These are phyloP conservation scores for Fusarium citri DNA, from an alignment of 2,329 filamentous ascomycete species.

Conservation along the genomic window DNA sequence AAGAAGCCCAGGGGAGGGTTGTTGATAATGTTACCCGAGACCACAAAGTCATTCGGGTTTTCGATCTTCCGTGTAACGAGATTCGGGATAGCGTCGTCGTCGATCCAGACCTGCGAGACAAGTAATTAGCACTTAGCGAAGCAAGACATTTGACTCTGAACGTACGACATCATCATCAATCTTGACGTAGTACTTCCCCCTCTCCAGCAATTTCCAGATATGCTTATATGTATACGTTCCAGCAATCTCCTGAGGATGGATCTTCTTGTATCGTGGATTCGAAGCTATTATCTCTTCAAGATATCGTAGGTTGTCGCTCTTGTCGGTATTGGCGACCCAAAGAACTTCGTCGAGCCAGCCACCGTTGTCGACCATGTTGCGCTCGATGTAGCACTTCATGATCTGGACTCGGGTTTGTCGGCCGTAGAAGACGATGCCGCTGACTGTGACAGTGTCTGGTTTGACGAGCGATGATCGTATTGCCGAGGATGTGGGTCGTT, in stretches of 20 bases:
- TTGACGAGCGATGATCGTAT: conserved; percentile 2
- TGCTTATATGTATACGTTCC: conserved; percentile 31
- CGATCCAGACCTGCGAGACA: conserved; percentile 32
- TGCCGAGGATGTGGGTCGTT: not conserved
- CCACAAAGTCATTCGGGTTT: conserved; percentile 28
- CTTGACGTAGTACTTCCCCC: conserved; percentile 40
- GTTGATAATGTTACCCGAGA: conserved; percentile 38
- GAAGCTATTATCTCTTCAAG: conserved; percentile 30
- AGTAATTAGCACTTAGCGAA: conserved; percentile 6
- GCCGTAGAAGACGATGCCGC: conserved; percentile 35
- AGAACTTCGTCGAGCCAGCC: conserved; percentile 37
- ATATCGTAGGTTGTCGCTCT: conserved; percentile 21
- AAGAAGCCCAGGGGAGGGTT: conserved; percentile 38
- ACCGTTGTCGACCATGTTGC: conserved; percentile 35
- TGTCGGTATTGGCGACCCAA: conserved; percentile 31
- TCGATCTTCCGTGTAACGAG: conserved; percentile 28
- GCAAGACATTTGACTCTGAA: not conserved
- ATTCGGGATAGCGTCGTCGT: conserved; percentile 32
- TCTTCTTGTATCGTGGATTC: conserved; percentile 32
- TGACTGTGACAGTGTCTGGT: conserved; percentile 30
- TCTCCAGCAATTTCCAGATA: conserved; percentile 33
- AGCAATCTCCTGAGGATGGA: conserved; percentile 18
- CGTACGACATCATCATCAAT: conserved; percentile 36
- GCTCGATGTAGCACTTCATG: conserved; percentile 38
- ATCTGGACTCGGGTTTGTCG: conserved; percentile 21